These are phyloP conservation scores for Otatea glauca DNA, from an alignment of 176 grass and related monocot genomes.

Conservation along the genomic window DNA sequence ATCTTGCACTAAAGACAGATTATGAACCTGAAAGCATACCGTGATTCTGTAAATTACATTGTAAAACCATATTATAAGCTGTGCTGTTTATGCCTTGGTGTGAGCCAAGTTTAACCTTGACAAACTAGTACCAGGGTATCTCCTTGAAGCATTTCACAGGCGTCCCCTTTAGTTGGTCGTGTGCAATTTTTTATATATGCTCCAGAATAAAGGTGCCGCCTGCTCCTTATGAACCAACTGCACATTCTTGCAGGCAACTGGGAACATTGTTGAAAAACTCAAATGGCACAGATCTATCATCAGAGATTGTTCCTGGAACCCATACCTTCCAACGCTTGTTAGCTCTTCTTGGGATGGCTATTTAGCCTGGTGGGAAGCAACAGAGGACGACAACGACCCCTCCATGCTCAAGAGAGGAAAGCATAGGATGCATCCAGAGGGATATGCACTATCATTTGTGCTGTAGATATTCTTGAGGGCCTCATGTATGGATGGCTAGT, in stretches of 20 bases:
- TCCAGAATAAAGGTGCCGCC: neutral
- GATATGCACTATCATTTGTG: slow-evolving; percentile 48
- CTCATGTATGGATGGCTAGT: neutral
- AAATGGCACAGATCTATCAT: slow-evolving; percentile 58
- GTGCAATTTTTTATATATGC: neutral
- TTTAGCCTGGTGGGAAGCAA: slow-evolving; percentile 64
- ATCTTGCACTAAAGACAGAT: neutral
- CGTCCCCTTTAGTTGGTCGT: neutral
- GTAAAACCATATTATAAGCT: neutral
- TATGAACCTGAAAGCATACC: neutral
- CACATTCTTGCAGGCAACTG: slow-evolving; percentile 52
- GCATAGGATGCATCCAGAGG: slow-evolving; percentile 39
- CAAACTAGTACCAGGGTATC: neutral
- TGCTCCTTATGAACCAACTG: neutral
- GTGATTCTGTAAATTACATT: neutral
- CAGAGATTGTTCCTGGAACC: slow-evolving; percentile 82
- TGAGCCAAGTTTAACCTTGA: neutral
- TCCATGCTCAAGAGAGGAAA: slow-evolving; percentile 36
- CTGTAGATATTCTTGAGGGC: slow-evolving; percentile 41
- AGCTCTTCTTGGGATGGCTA: slow-evolving; percentile 80
- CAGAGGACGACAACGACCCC: slow-evolving; percentile 38
- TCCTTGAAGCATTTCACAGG: neutral
- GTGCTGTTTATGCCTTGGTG: neutral
- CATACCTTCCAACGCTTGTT: slow-evolving; percentile 59
- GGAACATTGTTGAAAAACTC: slow-evolving; percentile 56